These are phyloP conservation scores for Conringia planisiliqua DNA, from an alignment of 345 rosid genomes.

Conservation along the genomic window DNA sequence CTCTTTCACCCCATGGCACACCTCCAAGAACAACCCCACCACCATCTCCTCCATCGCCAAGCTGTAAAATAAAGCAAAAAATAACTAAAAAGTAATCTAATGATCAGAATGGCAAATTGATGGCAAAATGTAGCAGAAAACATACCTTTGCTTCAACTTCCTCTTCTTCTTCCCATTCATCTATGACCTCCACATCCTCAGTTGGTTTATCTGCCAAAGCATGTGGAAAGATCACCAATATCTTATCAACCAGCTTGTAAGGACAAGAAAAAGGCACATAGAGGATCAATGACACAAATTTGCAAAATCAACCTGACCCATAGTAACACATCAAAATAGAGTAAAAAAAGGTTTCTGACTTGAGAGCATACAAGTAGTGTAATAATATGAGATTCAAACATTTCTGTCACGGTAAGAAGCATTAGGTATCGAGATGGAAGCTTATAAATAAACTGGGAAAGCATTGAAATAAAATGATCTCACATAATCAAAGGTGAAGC, in stretches of 20 bases:
- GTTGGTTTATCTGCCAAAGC: constrained; percentile 44
- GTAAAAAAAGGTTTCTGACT: neutral
- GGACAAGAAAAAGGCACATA: neutral
- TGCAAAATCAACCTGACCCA: neutral
- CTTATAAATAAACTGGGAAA: neutral
- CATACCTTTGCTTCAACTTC: constrained; percentile 59
- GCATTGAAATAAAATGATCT: neutral
- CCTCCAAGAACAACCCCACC: constrained; percentile 76
- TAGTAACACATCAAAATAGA: neutral
- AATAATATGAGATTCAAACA: neutral
- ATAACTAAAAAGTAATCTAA: neutral
- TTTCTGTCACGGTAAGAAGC: neutral
- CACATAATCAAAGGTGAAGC: neutral
- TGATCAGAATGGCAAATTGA: neutral
- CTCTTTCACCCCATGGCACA: constrained; percentile 71
- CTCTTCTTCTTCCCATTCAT: constrained; percentile 84
- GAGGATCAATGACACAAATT: neutral
- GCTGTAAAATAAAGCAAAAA: constrained; percentile 30
- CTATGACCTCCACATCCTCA: constrained; percentile 50
- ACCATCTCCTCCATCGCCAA: constrained; percentile 89
- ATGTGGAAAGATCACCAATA: neutral
- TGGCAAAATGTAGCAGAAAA: neutral
- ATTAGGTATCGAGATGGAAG: neutral
- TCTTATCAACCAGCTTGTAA: constrained; percentile 6
- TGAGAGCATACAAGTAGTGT: neutral